Evolutionary conservation across 148 eudicot species (phyloP).

Genomic region (Nepenthes gracilis): DNA sequence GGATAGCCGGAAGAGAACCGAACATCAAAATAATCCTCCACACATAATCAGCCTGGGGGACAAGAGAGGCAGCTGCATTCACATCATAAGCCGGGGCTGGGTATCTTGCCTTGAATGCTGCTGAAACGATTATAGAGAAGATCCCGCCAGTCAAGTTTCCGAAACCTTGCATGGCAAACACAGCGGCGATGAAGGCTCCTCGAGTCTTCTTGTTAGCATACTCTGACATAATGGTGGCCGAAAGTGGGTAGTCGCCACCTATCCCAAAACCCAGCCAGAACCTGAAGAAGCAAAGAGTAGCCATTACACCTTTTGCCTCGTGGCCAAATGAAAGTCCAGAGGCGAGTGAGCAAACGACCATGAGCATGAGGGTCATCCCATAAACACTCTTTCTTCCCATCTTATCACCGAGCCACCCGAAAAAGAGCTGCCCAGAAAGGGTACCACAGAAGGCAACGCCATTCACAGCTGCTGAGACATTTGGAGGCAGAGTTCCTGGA

Average conservation of each 20-base stretch:
- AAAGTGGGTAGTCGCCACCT: slow-evolving; percentile 1
- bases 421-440: background rate
- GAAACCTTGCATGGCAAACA: slow-evolving; percentile 2
- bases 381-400: background rate
- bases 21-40: slow-evolving; percentile 1
- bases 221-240: background rate
- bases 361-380: background rate
- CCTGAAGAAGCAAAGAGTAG: slow-evolving; percentile 1
- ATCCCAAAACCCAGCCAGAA: background rate
- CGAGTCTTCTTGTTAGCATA: background rate
- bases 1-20: background rate
- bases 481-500: background rate
- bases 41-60: background rate
- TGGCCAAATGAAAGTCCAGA: background rate
- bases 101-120: background rate
- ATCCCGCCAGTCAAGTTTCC: background rate
- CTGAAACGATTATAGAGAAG: background rate
- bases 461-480: background rate
- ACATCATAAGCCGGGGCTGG: background rate
- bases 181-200: background rate
- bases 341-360: background rate
- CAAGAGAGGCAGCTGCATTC: background rate
- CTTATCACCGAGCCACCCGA: background rate
- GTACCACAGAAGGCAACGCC: background rate
- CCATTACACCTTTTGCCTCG: background rate